Base-by-base conservation (phyloP, 148 eudicot genomes). In the Camellia sinensis region DNA sequence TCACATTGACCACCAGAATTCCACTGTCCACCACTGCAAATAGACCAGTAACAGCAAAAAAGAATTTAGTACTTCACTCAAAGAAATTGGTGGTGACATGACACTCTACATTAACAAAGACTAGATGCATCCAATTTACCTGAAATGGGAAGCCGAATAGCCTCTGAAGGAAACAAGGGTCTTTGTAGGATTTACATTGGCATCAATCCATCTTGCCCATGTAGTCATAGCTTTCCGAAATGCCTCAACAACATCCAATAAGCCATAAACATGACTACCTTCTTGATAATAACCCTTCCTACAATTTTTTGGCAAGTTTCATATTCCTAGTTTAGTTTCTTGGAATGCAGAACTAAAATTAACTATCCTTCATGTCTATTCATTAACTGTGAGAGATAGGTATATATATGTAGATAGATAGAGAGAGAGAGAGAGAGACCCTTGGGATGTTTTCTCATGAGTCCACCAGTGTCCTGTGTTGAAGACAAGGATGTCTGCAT, bases 391-490 rank as follows among this genome's bases (percentile, higher is more conserved):
- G 37, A 29, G 37, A 29, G 37, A 29, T 48, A 48, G 5, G 7
- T 48, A 48, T 48, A 10, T 19, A 19, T 50, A 41, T 60, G 3
- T 11, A 60, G 17, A 71, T 60, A 15, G 22, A 59, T 37, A 77
- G 37, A 74, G 64, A 19, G 45, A 77, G 57, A 65, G 37, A 60
- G 40, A 77, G 22, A 44, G 5, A 77, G 89, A 93, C 98, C 98
- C 98, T 87, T 50, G 71, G 3, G 86, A 63, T 22, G 90, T 90
- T 85, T 87, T 92, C 53, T 87, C 92, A 83, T 89, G 95, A 85
- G 90, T 89, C 98, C 98, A 94, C 96, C 96, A 94, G 64, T 94
- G 94, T 57, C 96, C 98, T 6, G 96, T 90, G 73, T 94, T 94
- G 81, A 94, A 94, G 48, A 94, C 82, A 71, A 94, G 84, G 60